These are phyloP conservation scores for Mollisia scopiformis DNA, from an alignment of 2,329 filamentous ascomycete genomes.

Conservation along the genomic window DNA sequence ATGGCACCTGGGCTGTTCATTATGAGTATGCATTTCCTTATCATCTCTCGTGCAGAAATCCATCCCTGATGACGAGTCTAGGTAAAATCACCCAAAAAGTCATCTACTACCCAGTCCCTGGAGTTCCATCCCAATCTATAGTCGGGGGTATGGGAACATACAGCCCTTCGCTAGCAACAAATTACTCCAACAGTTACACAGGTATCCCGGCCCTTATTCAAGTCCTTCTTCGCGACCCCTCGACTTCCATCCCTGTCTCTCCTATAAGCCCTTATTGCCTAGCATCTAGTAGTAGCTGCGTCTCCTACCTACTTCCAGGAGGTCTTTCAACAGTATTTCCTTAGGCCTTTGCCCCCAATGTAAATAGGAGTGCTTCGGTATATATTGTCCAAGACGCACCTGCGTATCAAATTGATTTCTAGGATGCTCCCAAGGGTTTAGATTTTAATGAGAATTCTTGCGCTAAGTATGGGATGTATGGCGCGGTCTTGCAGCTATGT, in stretches of 20 bases:
- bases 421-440: neutral
- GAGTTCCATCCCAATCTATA: neutral
- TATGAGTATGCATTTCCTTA: neutral
- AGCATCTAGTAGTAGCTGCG: neutral
- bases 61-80: too few species aligned
- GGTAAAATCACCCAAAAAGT: neutral
- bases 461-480: neutral
- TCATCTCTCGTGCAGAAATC: too few species aligned
- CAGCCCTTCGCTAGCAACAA: neutral
- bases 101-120: neutral
- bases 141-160: neutral
- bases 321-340: neutral
- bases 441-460: neutral
- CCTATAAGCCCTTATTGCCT: neutral
- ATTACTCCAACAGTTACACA: neutral
- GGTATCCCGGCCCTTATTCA: neutral
- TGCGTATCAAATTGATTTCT: neutral
- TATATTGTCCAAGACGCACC: neutral
- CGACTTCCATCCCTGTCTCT: neutral
- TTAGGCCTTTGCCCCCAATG: neutral
- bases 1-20: neutral
- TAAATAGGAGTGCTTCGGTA: neutral
- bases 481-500: neutral
- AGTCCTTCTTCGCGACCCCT: neutral
- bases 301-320: neutral